Conservation (phyloP, 2,329 filamentous ascomycete species). For the Hymenoscyphus occultus region DNA sequence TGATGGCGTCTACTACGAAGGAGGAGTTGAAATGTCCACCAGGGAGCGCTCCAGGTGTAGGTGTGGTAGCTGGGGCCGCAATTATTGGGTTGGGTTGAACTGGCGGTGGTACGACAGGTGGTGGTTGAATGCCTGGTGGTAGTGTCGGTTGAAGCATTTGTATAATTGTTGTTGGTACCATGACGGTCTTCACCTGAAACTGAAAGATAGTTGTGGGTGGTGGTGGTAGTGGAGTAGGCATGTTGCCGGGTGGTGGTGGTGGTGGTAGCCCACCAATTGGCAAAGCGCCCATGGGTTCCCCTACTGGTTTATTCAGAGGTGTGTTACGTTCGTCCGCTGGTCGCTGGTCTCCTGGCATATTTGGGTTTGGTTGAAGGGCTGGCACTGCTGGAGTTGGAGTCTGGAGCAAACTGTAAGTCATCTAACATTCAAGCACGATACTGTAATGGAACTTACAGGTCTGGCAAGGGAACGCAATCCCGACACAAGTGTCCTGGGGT, state of each 20-base stretch:
- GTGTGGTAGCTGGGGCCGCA: neutral
- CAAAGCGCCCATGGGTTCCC: no score
- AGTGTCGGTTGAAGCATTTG: neutral
- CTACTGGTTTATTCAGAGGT: neutral
- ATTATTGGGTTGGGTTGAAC: neutral
- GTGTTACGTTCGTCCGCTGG: neutral
- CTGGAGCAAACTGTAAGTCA: neutral
- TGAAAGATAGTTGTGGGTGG: neutral
- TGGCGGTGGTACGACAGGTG: neutral
- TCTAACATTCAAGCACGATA: neutral
- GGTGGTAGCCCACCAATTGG: neutral
- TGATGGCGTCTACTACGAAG: neutral
- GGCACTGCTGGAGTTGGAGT: neutral
- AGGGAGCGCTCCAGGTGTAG: neutral
- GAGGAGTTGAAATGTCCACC: neutral
- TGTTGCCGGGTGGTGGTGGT: neutral
- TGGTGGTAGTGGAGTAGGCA: neutral
- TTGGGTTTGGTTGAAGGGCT: neutral
- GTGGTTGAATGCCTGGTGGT: neutral
- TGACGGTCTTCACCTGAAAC: neutral
- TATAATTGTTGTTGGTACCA: neutral
- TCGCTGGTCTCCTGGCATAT: neutral
- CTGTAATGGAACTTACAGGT: neutral
- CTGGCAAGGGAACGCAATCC: neutral
- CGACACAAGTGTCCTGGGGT: no score